Conservation (phyloP, 805 yeast genomes). For the Zygosaccharomyces bailii region DNA sequence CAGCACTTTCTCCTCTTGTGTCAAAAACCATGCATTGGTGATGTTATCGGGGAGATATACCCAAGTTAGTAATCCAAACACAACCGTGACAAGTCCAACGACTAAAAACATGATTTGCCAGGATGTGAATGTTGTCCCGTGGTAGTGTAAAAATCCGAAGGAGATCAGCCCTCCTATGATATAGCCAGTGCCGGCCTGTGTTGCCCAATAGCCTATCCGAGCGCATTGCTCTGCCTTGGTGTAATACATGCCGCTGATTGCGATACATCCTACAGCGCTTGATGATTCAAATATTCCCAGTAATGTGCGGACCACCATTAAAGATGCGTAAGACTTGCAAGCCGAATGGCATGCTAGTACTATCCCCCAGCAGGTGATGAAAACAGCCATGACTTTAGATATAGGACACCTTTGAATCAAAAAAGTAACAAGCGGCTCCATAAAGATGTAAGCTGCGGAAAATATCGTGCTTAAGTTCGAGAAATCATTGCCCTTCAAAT, state of each 20-base stretch:
- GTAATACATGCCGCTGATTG: constrained; percentile 62
- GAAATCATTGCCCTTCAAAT: constrained; percentile 47
- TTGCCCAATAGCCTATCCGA: constrained; percentile 54
- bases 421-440: constrained; percentile 49
- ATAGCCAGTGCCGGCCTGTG: constrained; percentile 52
- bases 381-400: constrained; percentile 47
- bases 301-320: constrained; percentile 53
- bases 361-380: constrained; percentile 52
- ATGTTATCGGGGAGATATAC: constrained; percentile 51
- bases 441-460: constrained; percentile 51
- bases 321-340: constrained; percentile 48
- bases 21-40: constrained; percentile 40
- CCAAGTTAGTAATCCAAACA: constrained; percentile 46
- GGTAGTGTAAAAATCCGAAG: constrained; percentile 53
- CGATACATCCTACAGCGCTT: constrained; percentile 53
- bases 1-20: constrained; percentile 41
- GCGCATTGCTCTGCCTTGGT: constrained; percentile 49
- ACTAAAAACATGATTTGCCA: constrained; percentile 62
- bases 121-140: constrained; percentile 41
- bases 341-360: constrained; percentile 52
- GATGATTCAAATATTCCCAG: constrained; percentile 55
- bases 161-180: constrained; percentile 46
- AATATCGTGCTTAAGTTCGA: constrained; percentile 53
- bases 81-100: constrained; percentile 51
- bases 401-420: constrained; percentile 51